Percentiles rank a stretch among this genome's conserved stretches.
Evolutionary conservation across 257 asterid species (phyloP).

Genomic region (Fraxinus americana): DNA sequence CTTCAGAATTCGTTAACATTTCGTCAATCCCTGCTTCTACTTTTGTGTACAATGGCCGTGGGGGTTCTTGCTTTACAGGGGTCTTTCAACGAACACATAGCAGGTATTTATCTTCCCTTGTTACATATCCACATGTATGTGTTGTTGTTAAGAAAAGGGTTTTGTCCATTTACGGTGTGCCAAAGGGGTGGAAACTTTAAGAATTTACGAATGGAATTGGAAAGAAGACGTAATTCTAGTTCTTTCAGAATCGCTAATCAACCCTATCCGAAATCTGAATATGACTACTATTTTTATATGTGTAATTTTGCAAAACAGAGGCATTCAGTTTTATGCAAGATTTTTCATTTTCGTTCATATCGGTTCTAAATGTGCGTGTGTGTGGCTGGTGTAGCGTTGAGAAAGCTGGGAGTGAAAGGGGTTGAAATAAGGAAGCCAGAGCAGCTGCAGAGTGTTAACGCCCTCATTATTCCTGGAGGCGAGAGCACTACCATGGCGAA

Average conservation of each 20-base stretch:
- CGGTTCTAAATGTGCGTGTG: background rate
- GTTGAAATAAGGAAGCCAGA: slow-evolving; percentile 88
- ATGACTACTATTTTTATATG: background rate
- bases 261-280: background rate
- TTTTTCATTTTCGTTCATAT: slow-evolving; percentile 5
- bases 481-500: slow-evolving; percentile 99
- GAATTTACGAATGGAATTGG: background rate
- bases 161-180: background rate
- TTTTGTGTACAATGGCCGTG: slow-evolving; percentile 55
- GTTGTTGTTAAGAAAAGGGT: background rate
- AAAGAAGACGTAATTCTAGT: background rate
- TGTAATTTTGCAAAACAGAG: background rate
- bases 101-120: slow-evolving; percentile 45
- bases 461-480: slow-evolving; percentile 96
- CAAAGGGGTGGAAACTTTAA: background rate
- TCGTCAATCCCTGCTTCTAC: background rate
- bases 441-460: slow-evolving; percentile 69
- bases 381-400: slow-evolving; percentile 58
- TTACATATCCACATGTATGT: background rate
- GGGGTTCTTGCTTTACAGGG: slow-evolving; percentile 98
- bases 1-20: background rate
- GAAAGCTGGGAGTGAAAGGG: slow-evolving; percentile 87
- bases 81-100: slow-evolving; percentile 96
- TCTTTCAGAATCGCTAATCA: background rate
- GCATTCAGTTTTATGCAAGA: background rate